Percentiles rank a stretch among this genome's conserved stretches.
Evolutionary conservation across 148 eudicot species (phyloP).

Genomic region (Agrostemma githago): DNA sequence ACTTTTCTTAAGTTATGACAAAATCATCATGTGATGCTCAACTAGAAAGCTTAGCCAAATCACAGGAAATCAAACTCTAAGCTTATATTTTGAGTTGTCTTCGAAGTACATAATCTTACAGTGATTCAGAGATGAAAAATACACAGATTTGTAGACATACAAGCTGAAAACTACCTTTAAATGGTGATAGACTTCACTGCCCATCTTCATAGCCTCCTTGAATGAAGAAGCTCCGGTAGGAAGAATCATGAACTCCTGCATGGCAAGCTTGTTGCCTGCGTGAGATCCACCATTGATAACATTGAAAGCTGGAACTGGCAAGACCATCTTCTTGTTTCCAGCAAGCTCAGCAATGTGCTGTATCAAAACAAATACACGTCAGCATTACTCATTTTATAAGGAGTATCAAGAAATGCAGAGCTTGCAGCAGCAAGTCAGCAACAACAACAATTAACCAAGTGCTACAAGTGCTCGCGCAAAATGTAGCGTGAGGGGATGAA

Average conservation of each 20-base stretch:
- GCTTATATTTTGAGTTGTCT: neutral
- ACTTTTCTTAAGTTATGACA: neutral
- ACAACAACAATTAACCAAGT: too few species aligned
- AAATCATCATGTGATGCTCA: neutral
- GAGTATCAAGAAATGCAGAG: too few species aligned
- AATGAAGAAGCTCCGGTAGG: conserved; percentile 84
- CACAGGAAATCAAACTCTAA: neutral
- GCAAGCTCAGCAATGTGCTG: conserved; percentile 96
- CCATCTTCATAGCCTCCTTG: conserved; percentile 98
- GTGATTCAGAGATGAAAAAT: neutral
- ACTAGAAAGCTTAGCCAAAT: neutral
- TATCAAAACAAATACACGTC: conserved; percentile 11
- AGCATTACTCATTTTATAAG: neutral
- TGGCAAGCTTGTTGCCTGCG: conserved; percentile 98
- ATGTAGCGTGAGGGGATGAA: too few species aligned
- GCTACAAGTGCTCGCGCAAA: too few species aligned
- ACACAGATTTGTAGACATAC: neutral
- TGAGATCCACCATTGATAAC: conserved; percentile 99
- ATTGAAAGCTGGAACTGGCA: conserved; percentile 98
- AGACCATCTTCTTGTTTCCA: conserved; percentile 84
- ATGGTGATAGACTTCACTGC: conserved; percentile 91
- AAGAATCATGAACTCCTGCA: conserved; percentile 99
- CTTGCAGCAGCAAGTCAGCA: too few species aligned
- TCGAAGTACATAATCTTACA: neutral
- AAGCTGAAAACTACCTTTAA: conserved; percentile 53